Evolutionary conservation across 441 rosid species (phyloP), one percentile per base, ranked within the genome.

Genomic region (Populus hybrid): DNA sequence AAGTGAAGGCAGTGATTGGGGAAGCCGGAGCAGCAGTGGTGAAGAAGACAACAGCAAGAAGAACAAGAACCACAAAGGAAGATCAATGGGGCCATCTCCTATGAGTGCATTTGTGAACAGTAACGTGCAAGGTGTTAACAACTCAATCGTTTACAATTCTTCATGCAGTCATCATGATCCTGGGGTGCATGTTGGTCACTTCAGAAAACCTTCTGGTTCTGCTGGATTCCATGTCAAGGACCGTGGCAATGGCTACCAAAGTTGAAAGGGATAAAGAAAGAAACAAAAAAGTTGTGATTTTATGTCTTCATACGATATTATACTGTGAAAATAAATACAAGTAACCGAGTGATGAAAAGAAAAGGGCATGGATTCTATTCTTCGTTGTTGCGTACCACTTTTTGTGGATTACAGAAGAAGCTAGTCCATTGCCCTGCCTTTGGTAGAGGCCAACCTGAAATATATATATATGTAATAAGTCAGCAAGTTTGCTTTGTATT

Each of bases 81-180:
- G 80, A 68, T 64, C 80, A 21, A 73, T 10, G 68, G 79, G 7
- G 10, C 42, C 85, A 10, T 76, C 53, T 10, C 86, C 91, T 0
- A 81, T 80, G 89, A 86, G 75, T 24, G 85, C 90, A 59, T 90
- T 73, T 68, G 81, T 82, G 89, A 94, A 93, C 76, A 91, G 97
- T 79, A 93, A 92, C 28, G 98, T 91, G 67, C 97, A 94, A 85
- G 89, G 90, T 64, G 80, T 93, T 71, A 94, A 91, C 82, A 90
- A 88, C 82, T 94, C 98, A 6, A 84, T 94, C 24, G 76, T 93
- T 42, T 90, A 66, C 85, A 82, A 89, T 18, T 86, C 94, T 69
- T 79, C 89, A 2, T 89, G 87, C 82, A 81, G 79, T 69, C 88
- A 89, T 82, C 88, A 88, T 72, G 93, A 91, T 74, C 97, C 99